A percentile compares a stretch with the other conserved stretches of the same genome.
Evolutionary conservation across 2,329 filamentous ascomycete species (phyloP).

Genomic region (Nemania diffusa): DNA sequence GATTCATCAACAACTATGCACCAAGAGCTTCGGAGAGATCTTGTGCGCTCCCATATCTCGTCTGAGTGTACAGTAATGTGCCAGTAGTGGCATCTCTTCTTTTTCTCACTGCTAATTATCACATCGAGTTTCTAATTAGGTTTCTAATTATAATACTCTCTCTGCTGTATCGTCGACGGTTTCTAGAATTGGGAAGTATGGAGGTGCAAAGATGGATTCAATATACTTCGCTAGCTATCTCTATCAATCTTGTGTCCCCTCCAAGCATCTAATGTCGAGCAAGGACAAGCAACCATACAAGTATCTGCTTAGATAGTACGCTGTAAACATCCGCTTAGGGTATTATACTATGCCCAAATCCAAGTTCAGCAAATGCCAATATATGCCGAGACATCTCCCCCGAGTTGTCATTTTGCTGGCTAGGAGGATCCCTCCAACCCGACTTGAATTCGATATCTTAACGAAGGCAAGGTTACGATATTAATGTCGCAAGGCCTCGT

Average conservation of each 20-base stretch:
- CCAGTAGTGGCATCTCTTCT: not conserved
- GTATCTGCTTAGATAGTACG: not conserved
- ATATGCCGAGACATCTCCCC: not conserved
- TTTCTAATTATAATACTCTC: not conserved
- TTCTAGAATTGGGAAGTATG: not conserved
- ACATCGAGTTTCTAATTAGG: not conserved
- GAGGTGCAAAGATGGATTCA: not conserved
- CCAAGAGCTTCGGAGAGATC: no score
- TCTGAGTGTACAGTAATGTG: no score
- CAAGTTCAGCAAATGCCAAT: not conserved
- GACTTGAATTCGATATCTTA: no score
- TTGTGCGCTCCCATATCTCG: no score
- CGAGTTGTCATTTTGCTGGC: not conserved
- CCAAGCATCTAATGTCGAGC: not conserved
- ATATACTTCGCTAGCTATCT: not conserved
- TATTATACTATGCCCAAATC: not conserved
- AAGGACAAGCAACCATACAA: not conserved
- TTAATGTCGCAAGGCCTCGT: not conserved
- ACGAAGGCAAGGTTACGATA: not conserved
- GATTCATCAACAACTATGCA: no score
- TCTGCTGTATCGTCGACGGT: not conserved
- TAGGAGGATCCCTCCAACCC: not conserved
- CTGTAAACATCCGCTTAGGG: not conserved
- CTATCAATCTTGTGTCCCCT: not conserved
- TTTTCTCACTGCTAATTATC: not conserved